Base-by-base conservation (phyloP, 2,329 filamentous ascomycete genomes). In the Exophiala aquamarina region DNA sequence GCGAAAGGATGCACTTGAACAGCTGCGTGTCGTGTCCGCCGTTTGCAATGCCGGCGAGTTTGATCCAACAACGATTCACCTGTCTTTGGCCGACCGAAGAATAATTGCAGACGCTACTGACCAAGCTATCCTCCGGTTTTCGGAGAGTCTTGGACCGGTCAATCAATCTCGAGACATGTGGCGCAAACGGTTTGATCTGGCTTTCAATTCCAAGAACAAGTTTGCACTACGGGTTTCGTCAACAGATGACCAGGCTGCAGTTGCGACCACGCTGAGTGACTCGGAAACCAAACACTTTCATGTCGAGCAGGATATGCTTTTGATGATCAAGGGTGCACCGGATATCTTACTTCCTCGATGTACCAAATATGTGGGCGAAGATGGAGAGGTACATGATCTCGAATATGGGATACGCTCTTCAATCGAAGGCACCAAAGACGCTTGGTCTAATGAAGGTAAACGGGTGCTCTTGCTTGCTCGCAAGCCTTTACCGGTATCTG, bases 201-300 rank as follows among this genome's bases (percentile, higher is more conserved):
- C 84, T 0, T 91, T 91, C 65, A 90, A 90, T 69, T 88, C 84
- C 68, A 88, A 88, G 71, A 90, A 89, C 69, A 91, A 91, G 66
- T 90, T 83, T 62, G 90, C 89, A 81, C 78, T 90, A 44, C 76
- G 81, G 26, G 76, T 83, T 1, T 78, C 84, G 39, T 71, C 71
- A 9, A 62, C 63, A 1, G 46, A 49, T 7, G 49, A 59, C 6
- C 41, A 53, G 7, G 33, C 35, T 3, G 55, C 53, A 13, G 28
- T 52, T 9, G 39, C 20, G 10, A 39, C 40, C 11, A 51, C 53
- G 2, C 56, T 76, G 31, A 66, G 65, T 2, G 11, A 37, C 2
- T 33, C 32, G 13, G 60, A 61, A n/a, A 58, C 62, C 3, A 49
- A 56, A 57, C 47, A 50, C 56, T 47, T 53, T 62, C 56, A 59